Conservation (phyloP, 257 asterid species). For the Solanum chiquidenum region DNA sequence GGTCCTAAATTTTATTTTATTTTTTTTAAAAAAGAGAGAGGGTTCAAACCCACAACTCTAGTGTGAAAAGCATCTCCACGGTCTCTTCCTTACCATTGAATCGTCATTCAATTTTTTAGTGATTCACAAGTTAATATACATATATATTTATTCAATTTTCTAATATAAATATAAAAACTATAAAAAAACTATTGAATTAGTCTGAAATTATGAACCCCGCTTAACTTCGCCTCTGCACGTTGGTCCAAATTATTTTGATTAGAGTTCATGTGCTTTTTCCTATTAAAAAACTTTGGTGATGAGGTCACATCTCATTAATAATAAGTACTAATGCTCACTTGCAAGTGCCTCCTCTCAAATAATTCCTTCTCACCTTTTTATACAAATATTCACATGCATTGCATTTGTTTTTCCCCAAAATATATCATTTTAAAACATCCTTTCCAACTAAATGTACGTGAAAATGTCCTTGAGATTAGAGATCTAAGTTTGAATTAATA, state of each 20-base stretch:
- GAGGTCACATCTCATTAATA: background rate
- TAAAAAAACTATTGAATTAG: no score
- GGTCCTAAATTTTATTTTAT: no score
- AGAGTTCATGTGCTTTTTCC: background rate
- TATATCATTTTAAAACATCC: background rate
- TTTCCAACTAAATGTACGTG: slow-evolving; percentile 6
- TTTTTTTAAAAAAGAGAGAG: no score
- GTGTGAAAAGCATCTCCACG: no score
- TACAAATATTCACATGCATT: background rate
- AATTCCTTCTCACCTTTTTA: background rate
- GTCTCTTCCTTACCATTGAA: no score
- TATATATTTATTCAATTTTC: no score
- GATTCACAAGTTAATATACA: no score
- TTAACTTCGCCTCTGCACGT: no score
- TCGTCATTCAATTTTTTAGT: no score
- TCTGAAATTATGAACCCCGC: no score
- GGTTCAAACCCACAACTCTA: no score
- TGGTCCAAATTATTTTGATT: background rate
- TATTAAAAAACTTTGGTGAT: background rate
- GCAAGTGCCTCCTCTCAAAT: background rate
- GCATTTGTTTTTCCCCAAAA: slow-evolving; percentile 2
- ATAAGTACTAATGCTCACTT: background rate
- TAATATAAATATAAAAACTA: no score
- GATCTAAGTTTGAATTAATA: background rate
- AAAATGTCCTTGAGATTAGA: slow-evolving; percentile 9